Percentiles rank a stretch among this genome's conserved stretches.
Evolutionary conservation across 2,329 filamentous ascomycete genomes (phyloP).

Genomic region (Thielaviopsis populi): DNA sequence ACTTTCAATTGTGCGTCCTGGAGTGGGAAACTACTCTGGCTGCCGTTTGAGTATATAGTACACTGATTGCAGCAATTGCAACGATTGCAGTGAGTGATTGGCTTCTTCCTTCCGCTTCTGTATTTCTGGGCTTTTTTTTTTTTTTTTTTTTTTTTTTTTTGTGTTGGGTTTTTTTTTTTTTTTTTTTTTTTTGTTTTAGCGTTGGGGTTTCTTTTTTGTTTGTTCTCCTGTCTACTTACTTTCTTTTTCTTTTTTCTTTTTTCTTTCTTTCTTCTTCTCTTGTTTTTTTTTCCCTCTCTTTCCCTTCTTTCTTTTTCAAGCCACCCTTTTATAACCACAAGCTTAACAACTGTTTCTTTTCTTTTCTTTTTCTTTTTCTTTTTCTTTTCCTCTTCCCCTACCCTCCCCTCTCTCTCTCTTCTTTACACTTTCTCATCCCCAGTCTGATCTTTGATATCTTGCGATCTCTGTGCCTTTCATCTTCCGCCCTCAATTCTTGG

Average conservation of each 20-base stretch:
- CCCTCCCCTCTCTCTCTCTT: background rate
- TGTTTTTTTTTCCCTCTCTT: background rate
- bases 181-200: background rate
- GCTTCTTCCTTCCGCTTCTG: background rate
- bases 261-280: background rate
- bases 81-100: background rate
- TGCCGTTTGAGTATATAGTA: background rate
- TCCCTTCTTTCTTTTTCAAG: background rate
- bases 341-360: conserved; percentile 1
- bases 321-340: conserved; percentile 6
- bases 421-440: conserved; percentile 6
- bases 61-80: no score
- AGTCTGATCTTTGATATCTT: conserved; percentile 13
- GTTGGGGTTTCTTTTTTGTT: background rate
- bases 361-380: conserved; percentile 4
- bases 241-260: background rate
- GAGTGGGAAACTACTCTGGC: background rate
- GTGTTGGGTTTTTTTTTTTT: background rate
- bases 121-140: background rate
- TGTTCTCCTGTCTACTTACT: background rate
- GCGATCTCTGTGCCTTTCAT: conserved; percentile 3
- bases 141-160: background rate
- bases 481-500: background rate
- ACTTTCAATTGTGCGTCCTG: background rate
- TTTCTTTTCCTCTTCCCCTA: background rate